These are phyloP conservation scores for Prototheca wickerhamii DNA, from an alignment of 163 green algal genomes.

Conservation along the genomic window DNA sequence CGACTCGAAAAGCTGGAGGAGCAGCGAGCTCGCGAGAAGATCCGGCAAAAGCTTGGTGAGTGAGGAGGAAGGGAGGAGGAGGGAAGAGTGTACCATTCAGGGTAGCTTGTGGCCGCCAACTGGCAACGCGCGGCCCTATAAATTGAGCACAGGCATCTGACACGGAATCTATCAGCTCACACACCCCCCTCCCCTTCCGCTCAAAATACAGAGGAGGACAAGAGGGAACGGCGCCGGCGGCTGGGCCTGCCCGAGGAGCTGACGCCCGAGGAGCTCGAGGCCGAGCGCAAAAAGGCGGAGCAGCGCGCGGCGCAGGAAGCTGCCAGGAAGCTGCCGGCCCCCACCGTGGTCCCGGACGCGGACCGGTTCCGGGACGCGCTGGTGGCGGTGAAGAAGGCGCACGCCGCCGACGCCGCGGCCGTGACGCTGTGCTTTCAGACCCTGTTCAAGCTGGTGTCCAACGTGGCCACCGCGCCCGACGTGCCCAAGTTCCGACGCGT, in stretches of 20 bases:
- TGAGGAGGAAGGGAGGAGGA: too few species aligned
- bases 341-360: not conserved
- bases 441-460: conserved; percentile 80
- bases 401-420: conserved; percentile 45
- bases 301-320: conserved; percentile 29
- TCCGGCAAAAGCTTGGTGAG: conserved; percentile 64
- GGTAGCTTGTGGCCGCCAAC: too few species aligned
- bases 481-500: conserved; percentile 87
- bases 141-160: too few species aligned
- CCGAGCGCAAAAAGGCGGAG: conserved; percentile 41
- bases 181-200: conserved; percentile 1
- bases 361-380: conserved; percentile 63
- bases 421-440: conserved; percentile 70
- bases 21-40: conserved; percentile 58
- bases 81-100: too few species aligned
- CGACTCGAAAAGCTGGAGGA: conserved; percentile 84
- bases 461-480: conserved; percentile 52
- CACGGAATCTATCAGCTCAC: not conserved
- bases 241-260: conserved; percentile 86
- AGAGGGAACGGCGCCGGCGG: conserved; percentile 65
- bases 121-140: too few species aligned
- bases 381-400: conserved; percentile 78
- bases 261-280: conserved; percentile 77
- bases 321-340: conserved; percentile 24
- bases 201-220: conserved; percentile 88